phyloP scores from a whole-genome alignment of 2,329 filamentous ascomycete genomes.

The Ascomycota sp. region DNA sequence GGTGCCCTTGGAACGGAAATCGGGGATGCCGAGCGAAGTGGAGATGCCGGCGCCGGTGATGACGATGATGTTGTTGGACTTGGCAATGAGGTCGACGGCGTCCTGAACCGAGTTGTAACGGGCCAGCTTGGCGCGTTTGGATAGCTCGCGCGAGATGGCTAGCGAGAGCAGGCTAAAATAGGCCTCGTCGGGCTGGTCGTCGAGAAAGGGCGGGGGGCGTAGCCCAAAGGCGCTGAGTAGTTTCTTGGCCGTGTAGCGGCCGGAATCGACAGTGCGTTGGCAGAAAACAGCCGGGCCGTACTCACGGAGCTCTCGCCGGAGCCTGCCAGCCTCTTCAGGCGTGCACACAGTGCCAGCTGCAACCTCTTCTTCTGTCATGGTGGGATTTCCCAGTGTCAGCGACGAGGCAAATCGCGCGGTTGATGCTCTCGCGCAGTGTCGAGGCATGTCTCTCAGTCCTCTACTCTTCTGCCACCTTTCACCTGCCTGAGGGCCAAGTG shows the following conservation, averaged over 20 bases:
- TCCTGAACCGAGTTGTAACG: conserved; percentile 77
- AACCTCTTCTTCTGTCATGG: too few species aligned
- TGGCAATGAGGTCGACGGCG: conserved; percentile 55
- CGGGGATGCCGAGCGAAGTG: conserved; percentile 85
- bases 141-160: conserved; percentile 61
- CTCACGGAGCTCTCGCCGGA: conserved; percentile 50
- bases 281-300: conserved; percentile 66
- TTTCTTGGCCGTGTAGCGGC: conserved; percentile 57
- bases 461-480: too few species aligned
- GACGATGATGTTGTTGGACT: conserved; percentile 69
- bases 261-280: conserved; percentile 46
- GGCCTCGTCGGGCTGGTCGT: conserved; percentile 43
- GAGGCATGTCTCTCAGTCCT: too few species aligned
- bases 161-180: conserved; percentile 59
- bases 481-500: too few species aligned
- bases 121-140: conserved; percentile 58
- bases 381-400: too few species aligned
- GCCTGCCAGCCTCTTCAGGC: conserved; percentile 45
- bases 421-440: too few species aligned
- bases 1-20: conserved; percentile 85
- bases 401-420: too few species aligned
- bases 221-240: conserved; percentile 75
- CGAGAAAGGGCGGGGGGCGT: conserved; percentile 50
- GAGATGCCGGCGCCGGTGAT: too few species aligned
- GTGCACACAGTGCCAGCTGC: too few species aligned